Percentiles rank a stretch among this genome's conserved stretches.
phyloP scores from a whole-genome alignment of 2,329 filamentous ascomycete species.

The Pseudogymnoascus sp. region DNA sequence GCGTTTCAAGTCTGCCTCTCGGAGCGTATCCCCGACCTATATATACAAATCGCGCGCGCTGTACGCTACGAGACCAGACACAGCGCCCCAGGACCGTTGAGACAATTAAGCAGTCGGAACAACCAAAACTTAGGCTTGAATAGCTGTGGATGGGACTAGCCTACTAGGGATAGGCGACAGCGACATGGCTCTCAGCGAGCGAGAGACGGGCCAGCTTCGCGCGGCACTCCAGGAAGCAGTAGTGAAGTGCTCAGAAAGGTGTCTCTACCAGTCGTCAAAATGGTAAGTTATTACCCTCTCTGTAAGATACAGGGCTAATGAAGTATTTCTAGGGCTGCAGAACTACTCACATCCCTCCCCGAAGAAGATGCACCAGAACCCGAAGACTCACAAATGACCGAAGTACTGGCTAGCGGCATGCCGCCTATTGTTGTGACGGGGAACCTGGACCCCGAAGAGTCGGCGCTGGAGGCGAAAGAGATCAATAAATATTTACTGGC shows the following conservation, averaged over 20 bases:
- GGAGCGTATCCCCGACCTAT: not conserved
- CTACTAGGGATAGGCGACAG: not conserved
- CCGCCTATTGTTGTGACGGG: conserved; percentile 43
- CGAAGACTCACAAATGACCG: conserved; percentile 51
- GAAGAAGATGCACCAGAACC: conserved; percentile 42
- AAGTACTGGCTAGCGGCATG: conserved; percentile 38
- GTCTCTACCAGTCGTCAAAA: conserved; percentile 92
- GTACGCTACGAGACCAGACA: not conserved
- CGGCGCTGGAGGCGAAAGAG: conserved; percentile 67
- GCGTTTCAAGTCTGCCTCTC: not conserved
- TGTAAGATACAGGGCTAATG: conserved; percentile 13
- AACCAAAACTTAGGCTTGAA: not conserved
- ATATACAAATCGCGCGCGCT: not conserved
- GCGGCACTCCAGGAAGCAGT: conserved; percentile 75
- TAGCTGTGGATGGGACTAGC: not conserved
- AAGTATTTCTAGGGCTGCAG: conserved; percentile 63
- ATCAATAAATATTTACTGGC: conserved; percentile 78
- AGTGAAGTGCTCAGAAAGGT: conserved; percentile 85
- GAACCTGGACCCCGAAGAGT: conserved; percentile 63
- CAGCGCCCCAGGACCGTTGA: not conserved
- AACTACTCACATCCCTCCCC: conserved; percentile 78
- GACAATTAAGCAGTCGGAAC: not conserved
- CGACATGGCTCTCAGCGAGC: conserved; percentile 45
- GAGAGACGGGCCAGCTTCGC: conserved; percentile 44
- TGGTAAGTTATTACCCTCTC: conserved; percentile 49